A percentile compares a stretch with the other conserved stretches of the same genome.
phyloP scores from a whole-genome alignment of 805 yeast species.

The Metschnikowia continentalis region DNA sequence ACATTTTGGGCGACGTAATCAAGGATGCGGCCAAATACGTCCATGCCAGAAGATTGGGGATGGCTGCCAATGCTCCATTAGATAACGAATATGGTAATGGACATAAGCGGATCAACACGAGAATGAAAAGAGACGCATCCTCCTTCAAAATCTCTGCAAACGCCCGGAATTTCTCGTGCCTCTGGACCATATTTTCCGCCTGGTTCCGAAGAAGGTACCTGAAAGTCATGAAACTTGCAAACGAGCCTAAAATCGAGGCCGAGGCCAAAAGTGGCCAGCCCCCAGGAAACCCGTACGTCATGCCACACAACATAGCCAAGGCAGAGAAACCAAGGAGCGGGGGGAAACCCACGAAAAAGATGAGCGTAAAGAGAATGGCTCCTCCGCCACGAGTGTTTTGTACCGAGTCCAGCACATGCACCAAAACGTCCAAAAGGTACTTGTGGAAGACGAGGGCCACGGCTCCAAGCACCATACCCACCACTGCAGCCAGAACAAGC shows the following conservation, averaged over 20 bases:
- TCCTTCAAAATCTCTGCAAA: constrained; percentile 71
- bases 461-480: constrained; percentile 17
- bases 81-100: constrained; percentile 92
- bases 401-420: constrained; percentile 45
- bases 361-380: constrained; percentile 44
- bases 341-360: constrained; percentile 78
- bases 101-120: constrained; percentile 74
- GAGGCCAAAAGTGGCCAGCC: constrained; percentile 78
- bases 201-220: constrained; percentile 51
- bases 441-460: constrained; percentile 33
- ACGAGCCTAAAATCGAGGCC: constrained; percentile 71
- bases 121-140: constrained; percentile 55
- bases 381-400: constrained; percentile 36
- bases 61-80: constrained; percentile 87
- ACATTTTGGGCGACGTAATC: constrained; percentile 75
- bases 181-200: constrained; percentile 57
- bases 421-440: constrained; percentile 33
- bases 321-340: constrained; percentile 83
- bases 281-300: constrained; percentile 71
- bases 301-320: constrained; percentile 64
- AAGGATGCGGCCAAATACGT: constrained; percentile 69
- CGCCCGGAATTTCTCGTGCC: constrained; percentile 66
- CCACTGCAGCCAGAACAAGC: constrained; percentile 14
- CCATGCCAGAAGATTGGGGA: constrained; percentile 64
- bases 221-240: constrained; percentile 67